These are phyloP conservation scores for Psilocybe mexicana DNA, from an alignment of 1,284 basidiomycete genomes.

Conservation along the genomic window DNA sequence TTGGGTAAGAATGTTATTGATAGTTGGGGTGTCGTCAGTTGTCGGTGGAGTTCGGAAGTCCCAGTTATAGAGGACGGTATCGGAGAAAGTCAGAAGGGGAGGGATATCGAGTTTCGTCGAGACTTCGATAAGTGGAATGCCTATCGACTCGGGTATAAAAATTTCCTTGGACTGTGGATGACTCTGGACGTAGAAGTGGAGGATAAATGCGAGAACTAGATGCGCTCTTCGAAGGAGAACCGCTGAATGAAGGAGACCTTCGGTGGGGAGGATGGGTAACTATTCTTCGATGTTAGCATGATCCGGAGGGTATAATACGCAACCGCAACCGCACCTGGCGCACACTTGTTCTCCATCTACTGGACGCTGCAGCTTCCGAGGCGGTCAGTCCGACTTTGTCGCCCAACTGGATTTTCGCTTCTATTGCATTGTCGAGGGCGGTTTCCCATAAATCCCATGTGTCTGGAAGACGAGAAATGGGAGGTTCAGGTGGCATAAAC, in stretches of 20 bases:
- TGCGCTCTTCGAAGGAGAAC: slow-evolving; percentile 80
- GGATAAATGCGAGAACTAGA: slow-evolving; percentile 80
- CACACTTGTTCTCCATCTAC: slow-evolving; percentile 65
- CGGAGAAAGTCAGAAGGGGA: slow-evolving; percentile 91
- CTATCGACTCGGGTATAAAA: slow-evolving; percentile 70
- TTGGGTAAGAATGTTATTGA: slow-evolving; percentile 61
- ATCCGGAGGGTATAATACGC: slow-evolving; percentile 3
- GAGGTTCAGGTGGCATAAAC: slow-evolving; percentile 84
- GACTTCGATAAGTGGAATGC: slow-evolving; percentile 78
- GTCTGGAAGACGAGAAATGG: slow-evolving; percentile 61
- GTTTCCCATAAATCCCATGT: slow-evolving; percentile 78
- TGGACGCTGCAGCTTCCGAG: slow-evolving; percentile 48
- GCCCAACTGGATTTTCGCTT: slow-evolving; percentile 58
- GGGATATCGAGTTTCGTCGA: slow-evolving; percentile 80
- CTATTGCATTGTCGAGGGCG: slow-evolving; percentile 52
- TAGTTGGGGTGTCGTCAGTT: slow-evolving; percentile 2
- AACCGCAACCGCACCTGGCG: slow-evolving; percentile 48
- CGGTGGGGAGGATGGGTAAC: slow-evolving; percentile 52
- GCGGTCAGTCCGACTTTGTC: slow-evolving; percentile 48
- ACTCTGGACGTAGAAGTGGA: slow-evolving; percentile 88
- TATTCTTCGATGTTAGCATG: slow-evolving; percentile 20
- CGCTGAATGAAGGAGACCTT: slow-evolving; percentile 54
- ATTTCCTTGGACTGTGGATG: slow-evolving; percentile 53
- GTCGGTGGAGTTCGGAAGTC: slow-evolving; percentile 37
- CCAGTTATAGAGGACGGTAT: slow-evolving; percentile 96